A percentile compares a stretch with the other conserved stretches of the same genome.
Evolutionary conservation across 2,329 filamentous ascomycete species (phyloP).

Genomic region (Alternaria arbusti): DNA sequence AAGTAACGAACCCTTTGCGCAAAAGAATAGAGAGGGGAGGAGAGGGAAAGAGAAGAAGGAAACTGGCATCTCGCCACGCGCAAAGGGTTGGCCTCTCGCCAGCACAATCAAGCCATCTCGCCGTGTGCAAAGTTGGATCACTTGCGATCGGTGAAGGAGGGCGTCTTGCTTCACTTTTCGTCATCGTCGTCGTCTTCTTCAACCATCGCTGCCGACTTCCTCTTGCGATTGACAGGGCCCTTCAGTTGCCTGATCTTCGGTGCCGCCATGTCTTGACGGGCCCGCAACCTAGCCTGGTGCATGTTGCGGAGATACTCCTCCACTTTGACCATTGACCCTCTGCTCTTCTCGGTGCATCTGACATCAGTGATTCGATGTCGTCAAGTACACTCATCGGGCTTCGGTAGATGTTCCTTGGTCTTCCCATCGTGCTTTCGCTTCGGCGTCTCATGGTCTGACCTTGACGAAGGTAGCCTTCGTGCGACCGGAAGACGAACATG

Average conservation of each 20-base stretch:
- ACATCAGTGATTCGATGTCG: neutral
- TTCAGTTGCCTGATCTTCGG: neutral
- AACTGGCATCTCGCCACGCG: no score
- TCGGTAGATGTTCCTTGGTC: neutral
- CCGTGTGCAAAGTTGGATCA: neutral
- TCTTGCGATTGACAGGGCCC: neutral
- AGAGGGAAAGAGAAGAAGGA: no score
- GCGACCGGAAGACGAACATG: no score
- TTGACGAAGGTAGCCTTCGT: no score
- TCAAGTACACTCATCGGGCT: neutral
- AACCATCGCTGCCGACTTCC: neutral
- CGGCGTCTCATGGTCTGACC: no score
- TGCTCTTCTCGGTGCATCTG: neutral
- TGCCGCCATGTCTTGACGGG: neutral
- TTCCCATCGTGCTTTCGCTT: neutral
- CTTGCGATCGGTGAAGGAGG: neutral
- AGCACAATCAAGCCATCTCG: neutral
- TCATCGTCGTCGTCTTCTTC: neutral
- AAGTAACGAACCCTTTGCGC: no score
- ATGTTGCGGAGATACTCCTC: neutral
- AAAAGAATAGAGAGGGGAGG: no score
- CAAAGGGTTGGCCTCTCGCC: no score
- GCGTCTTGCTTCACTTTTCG: neutral
- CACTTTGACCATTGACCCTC: neutral
- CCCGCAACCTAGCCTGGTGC: neutral